A percentile compares a stretch with the other conserved stretches of the same genome.
These are phyloP conservation scores for Ceratocystis cacaofunesta DNA, from an alignment of 2,329 filamentous ascomycete species.

Conservation along the genomic window DNA sequence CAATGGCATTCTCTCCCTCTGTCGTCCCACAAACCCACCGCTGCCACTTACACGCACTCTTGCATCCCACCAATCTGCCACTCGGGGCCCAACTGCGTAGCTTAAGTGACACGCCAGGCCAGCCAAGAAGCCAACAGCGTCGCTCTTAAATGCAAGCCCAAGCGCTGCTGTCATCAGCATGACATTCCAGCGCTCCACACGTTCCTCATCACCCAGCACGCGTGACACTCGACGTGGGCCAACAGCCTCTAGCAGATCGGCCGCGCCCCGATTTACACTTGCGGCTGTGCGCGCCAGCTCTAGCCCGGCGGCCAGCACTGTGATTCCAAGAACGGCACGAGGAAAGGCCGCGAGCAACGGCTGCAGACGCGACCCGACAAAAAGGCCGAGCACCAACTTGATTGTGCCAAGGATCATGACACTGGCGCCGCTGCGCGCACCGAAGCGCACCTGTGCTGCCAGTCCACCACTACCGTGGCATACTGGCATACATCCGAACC, in stretches of 20 bases:
- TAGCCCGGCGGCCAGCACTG: conserved; percentile 79
- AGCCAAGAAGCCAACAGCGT: conserved; percentile 70
- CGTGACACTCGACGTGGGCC: conserved; percentile 23
- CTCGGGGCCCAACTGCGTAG: conserved; percentile 36
- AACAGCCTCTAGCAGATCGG: conserved; percentile 31
- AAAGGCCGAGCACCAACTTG: conserved; percentile 61
- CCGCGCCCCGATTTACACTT: conserved; percentile 58
- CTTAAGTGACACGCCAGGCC: conserved; percentile 67
- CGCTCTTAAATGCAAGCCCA: conserved; percentile 75
- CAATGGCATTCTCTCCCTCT: conserved; percentile 24
- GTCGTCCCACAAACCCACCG: conserved; percentile 18
- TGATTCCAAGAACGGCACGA: conserved; percentile 60
- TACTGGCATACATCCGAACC: conserved; percentile 90
- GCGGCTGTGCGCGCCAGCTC: conserved; percentile 78
- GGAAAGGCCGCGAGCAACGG: conserved; percentile 59
- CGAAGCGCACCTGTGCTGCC: conserved; percentile 82
- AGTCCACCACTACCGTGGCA: conserved; percentile 87
- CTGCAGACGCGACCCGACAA: conserved; percentile 62
- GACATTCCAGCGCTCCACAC: conserved; percentile 64
- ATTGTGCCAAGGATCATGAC: conserved; percentile 63
- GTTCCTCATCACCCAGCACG: conserved; percentile 49
- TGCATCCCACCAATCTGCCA: conserved; percentile 27
- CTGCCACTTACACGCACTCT: background rate
- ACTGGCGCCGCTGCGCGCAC: conserved; percentile 72
- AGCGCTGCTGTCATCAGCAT: conserved; percentile 80